Percentiles rank a stretch among this genome's conserved stretches.
These are phyloP conservation scores for Xylariales sp. DNA, from an alignment of 2,329 filamentous ascomycete species.

Conservation along the genomic window DNA sequence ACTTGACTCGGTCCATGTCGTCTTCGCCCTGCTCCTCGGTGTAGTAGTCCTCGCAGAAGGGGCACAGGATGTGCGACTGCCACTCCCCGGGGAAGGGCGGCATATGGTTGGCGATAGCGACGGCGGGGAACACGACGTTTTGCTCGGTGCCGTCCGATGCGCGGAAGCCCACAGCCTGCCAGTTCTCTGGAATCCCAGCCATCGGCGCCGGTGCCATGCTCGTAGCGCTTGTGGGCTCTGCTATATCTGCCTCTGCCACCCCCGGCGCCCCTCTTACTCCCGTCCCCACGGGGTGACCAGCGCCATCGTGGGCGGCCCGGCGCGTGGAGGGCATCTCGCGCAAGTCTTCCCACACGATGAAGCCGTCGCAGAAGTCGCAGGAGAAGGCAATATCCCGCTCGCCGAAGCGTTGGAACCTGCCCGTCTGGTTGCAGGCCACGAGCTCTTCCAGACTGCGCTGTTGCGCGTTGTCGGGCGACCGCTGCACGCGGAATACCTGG, in stretches of 20 bases:
- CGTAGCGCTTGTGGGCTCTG: constrained; percentile 16
- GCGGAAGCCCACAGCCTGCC: constrained; percentile 46
- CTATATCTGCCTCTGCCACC: too few relatives aligned
- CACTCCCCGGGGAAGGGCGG: constrained; percentile 46
- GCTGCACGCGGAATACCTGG: constrained; percentile 47
- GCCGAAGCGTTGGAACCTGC: constrained; percentile 52
- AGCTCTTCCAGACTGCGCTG: constrained; percentile 40
- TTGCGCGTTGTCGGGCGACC: constrained; percentile 19
- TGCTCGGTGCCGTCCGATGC: constrained; percentile 39
- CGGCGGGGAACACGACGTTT: constrained; percentile 50
- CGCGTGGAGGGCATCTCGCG: constrained; percentile 46
- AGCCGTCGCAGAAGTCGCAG: constrained; percentile 59
- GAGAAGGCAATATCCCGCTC: constrained; percentile 52
- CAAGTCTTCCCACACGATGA: constrained; percentile 54
- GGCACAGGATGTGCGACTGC: constrained; percentile 47
- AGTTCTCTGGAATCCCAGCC: too few relatives aligned
- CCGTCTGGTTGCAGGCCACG: constrained; percentile 44
- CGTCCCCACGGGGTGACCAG: too few relatives aligned
- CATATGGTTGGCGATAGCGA: constrained; percentile 55
- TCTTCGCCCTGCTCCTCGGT: constrained; percentile 44
- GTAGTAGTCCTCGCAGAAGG: constrained; percentile 52
- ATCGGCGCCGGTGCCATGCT: constrained; percentile 13
- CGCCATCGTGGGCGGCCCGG: neutral
- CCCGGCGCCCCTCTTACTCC: too few relatives aligned
- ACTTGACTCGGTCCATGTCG: constrained; percentile 45